phyloP scores from a whole-genome alignment of 176 grass and related monocot species.

The Avena insularis region DNA sequence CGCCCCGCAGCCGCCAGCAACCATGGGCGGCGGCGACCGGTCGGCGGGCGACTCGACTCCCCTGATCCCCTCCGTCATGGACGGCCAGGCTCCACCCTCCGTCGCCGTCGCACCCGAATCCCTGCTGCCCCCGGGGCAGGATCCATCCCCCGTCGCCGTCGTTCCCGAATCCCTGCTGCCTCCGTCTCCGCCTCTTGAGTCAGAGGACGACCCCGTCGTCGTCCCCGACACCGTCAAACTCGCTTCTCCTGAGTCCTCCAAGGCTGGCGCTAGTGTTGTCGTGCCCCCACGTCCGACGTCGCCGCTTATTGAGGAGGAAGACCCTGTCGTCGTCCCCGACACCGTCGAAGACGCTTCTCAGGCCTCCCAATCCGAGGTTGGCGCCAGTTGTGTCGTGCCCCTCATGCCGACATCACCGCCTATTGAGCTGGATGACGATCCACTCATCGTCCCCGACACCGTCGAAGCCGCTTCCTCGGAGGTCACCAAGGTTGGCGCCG shows the following conservation, averaged over 20 bases:
- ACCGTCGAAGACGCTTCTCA: background rate
- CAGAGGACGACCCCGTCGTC: slow-evolving; percentile 6
- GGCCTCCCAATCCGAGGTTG: slow-evolving; percentile 8
- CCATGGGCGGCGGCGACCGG: slow-evolving; percentile 37
- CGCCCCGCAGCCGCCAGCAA: slow-evolving; percentile 42
- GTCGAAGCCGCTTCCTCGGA: background rate
- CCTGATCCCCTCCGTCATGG: slow-evolving; percentile 40
- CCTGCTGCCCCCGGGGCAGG: background rate
- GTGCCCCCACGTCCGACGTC: background rate
- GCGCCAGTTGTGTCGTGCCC: slow-evolving; percentile 11
- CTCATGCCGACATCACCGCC: background rate
- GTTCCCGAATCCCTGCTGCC: background rate
- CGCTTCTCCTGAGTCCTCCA: background rate
- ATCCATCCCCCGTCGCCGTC: background rate
- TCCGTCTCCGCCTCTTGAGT: background rate
- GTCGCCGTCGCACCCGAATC: slow-evolving; percentile 1
- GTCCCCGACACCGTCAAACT: background rate
- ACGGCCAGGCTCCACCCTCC: slow-evolving; percentile 29
- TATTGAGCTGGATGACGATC: background rate
- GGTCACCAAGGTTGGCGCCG: background rate
- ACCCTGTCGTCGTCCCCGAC: background rate
- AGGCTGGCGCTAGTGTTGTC: background rate
- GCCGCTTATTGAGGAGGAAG: background rate
- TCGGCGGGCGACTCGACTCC: slow-evolving; percentile 39
- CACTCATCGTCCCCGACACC: background rate